Evolutionary conservation across 306 rosid genomes (phyloP).

Genomic region (Pachyrhizus erosus): DNA sequence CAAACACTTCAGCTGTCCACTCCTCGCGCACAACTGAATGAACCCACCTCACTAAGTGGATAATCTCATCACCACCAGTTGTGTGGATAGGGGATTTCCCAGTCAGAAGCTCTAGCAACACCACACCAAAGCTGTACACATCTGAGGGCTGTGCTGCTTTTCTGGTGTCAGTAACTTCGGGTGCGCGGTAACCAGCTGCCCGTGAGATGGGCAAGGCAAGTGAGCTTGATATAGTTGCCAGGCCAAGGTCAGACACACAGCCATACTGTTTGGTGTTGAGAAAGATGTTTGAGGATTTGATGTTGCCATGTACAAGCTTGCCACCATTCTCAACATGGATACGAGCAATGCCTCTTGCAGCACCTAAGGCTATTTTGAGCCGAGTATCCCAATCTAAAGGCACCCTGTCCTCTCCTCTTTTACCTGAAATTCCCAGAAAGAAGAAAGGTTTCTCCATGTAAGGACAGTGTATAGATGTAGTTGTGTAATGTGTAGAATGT

Average conservation of each 20-base stretch:
- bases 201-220: slow-evolving; percentile 78
- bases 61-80: slow-evolving; percentile 84
- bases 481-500: background rate
- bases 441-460: background rate
- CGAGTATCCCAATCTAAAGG: slow-evolving; percentile 88
- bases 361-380: slow-evolving; percentile 81
- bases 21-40: slow-evolving; percentile 94
- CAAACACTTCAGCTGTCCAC: slow-evolving; percentile 98
- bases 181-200: slow-evolving; percentile 95
- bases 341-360: slow-evolving; percentile 81
- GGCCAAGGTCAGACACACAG: slow-evolving; percentile 82
- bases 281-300: slow-evolving; percentile 84
- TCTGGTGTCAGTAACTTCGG: slow-evolving; percentile 88
- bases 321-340: slow-evolving; percentile 73
- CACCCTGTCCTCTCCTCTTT: slow-evolving; percentile 75
- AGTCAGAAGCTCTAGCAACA: slow-evolving; percentile 83
- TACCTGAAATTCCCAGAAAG: slow-evolving; percentile 57
- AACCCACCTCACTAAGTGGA: slow-evolving; percentile 94
- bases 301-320: slow-evolving; percentile 85
- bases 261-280: slow-evolving; percentile 67
- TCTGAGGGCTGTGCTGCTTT: slow-evolving; percentile 85
- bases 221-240: slow-evolving; percentile 76
- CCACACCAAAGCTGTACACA: slow-evolving; percentile 92
- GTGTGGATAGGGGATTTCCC: slow-evolving; percentile 93
- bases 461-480: background rate